Evolutionary conservation across 495 filamentous ascomycete species (phyloP).

Genomic region (Penicillium subrubescens): DNA sequence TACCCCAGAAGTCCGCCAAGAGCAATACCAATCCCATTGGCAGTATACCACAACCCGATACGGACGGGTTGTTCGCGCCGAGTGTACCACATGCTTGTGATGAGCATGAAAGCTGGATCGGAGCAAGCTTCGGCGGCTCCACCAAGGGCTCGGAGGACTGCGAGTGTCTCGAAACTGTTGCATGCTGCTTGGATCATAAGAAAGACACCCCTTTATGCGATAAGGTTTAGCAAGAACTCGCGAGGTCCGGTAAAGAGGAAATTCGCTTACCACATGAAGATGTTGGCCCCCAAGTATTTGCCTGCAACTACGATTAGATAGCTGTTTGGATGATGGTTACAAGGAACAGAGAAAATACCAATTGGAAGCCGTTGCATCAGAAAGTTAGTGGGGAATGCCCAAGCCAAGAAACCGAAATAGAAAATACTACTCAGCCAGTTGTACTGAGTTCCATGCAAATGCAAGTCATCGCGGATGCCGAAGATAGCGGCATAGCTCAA

Average conservation of each 20-base stretch:
- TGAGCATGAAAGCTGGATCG: conserved; percentile 41
- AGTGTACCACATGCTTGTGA: conserved; percentile 55
- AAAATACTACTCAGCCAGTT: conserved; percentile 53
- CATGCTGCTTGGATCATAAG: conserved; percentile 58
- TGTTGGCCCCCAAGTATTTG: conserved; percentile 60
- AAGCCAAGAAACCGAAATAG: conserved; percentile 54
- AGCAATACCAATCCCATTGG: conserved; percentile 60
- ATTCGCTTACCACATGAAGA: conserved; percentile 55
- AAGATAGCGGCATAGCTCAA: conserved; percentile 62
- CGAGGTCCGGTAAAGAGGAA: background rate
- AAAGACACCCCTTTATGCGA: conserved; percentile 47
- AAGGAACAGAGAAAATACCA: conserved; percentile 26
- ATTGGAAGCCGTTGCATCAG: conserved; percentile 60
- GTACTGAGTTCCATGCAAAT: conserved; percentile 52
- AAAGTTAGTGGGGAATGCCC: conserved; percentile 55
- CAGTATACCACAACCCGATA: conserved; percentile 62
- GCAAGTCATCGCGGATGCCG: conserved; percentile 52
- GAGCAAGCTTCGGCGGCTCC: conserved; percentile 60
- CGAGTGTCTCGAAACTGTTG: conserved; percentile 54
- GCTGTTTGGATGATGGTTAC: background rate
- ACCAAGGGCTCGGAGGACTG: conserved; percentile 51
- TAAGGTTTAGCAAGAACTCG: background rate
- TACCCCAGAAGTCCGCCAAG: conserved; percentile 61
- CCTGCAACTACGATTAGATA: conserved; percentile 24
- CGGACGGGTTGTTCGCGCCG: conserved; percentile 59